Evolutionary conservation across 139 green algal species (phyloP), one percentile per base, ranked within the genome.

Genomic region (Micractinium sp.): DNA sequence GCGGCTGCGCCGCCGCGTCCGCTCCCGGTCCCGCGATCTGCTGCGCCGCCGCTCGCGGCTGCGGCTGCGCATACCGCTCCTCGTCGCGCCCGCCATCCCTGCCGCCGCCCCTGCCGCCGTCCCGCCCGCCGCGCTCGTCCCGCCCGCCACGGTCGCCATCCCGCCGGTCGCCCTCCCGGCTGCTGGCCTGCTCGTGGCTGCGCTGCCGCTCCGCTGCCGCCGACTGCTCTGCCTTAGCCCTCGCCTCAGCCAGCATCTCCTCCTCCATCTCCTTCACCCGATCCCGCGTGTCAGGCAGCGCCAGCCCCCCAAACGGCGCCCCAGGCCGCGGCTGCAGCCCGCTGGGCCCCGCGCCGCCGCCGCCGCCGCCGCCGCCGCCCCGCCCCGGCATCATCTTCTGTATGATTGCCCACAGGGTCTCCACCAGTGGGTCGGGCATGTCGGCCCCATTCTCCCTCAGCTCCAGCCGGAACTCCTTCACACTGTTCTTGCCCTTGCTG

Each of bases 361-460:
- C 77, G 66, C 69, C 87, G 56, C 56, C 85, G 35, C 39, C 66
- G 35, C 63, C 83, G 16, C 47, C 61, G 0, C 36, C 83, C 60
- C 74, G 85, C 0, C 86, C 91, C 25, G 85, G 91, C 78, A 87
- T 75, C 85, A 98, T 85, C 12, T 91, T 90, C 84, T 96, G 91
- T 84, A 99, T 98, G 88, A 99, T 96, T 76, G 81, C 93, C 94
- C 98, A 98, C 27, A 99, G 93, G 3, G 94, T 97, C 35, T 97
- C 95, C 23, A 97, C 94, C 61, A 99, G 93, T 25, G 92, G 85
- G 31, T 96, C 93, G 63, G 96, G 95, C 85, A 99, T 88, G 36
- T 98, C 95, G 7, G 95, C 95, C 20, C 96, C 97, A 74, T 97
- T 91, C 18, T 93, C 87, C 0, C 90, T 88, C 38, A 99, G 90